Conservation (phyloP, 169 alveolate genomes). For the Sarcocystis neurona region DNA sequence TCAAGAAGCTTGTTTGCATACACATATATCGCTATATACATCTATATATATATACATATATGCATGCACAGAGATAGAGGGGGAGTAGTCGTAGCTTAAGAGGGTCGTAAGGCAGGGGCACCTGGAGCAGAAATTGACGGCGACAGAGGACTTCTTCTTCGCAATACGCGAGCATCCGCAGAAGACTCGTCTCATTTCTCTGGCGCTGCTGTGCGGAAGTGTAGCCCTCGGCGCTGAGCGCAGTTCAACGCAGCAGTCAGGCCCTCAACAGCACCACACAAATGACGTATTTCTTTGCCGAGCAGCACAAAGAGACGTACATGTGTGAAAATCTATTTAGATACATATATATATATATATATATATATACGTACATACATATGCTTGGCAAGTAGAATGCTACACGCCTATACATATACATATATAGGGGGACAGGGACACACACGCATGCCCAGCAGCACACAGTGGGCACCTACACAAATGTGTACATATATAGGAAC, state of each 20-base stretch:
- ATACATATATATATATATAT: neutral
- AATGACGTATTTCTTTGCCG: neutral
- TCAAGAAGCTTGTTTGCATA: neutral
- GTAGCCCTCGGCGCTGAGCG: neutral
- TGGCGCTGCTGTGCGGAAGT: neutral
- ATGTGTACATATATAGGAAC: neutral
- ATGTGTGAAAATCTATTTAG: neutral
- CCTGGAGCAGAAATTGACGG: conserved; percentile 35
- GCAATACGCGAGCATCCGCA: conserved; percentile 48
- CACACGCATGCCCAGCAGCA: neutral
- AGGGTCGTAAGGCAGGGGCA: neutral
- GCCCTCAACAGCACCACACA: neutral
- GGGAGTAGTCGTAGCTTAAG: neutral
- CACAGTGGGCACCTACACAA: neutral
- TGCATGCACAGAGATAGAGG: neutral
- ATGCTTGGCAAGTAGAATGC: neutral
- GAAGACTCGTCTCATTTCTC: conserved; percentile 37
- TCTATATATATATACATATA: neutral
- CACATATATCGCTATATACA: neutral
- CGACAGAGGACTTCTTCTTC: conserved; percentile 52
- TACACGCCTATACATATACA: neutral
- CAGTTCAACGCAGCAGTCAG: neutral
- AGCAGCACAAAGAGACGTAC: neutral
- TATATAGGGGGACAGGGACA: neutral
- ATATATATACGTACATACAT: neutral